Evolutionary conservation across 441 rosid genomes (phyloP).

Genomic region (Aleurites moluccanus): DNA sequence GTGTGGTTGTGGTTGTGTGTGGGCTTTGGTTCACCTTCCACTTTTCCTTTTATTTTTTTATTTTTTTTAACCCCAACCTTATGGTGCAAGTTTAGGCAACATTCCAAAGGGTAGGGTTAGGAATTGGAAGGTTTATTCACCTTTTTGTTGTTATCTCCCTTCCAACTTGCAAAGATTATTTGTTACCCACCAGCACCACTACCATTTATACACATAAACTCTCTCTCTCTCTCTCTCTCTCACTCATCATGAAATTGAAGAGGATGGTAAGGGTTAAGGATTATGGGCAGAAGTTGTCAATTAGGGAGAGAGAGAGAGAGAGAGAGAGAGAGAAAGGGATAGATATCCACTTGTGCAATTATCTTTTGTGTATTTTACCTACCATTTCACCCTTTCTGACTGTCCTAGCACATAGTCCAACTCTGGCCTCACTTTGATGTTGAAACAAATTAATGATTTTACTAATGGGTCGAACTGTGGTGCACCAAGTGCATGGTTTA

Average conservation of each 20-base stretch:
- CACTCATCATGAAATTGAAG: slow-evolving; percentile 37
- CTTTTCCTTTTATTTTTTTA: slow-evolving; percentile 13
- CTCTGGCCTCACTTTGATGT: slow-evolving; percentile 32
- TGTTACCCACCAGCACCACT: slow-evolving; percentile 40
- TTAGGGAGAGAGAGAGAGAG: neutral
- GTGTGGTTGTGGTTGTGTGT: slow-evolving; percentile 55
- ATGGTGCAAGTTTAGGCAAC: slow-evolving; percentile 51
- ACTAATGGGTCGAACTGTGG: no score
- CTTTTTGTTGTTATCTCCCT: slow-evolving; percentile 39
- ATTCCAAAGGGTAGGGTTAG: slow-evolving; percentile 15
- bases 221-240: slow-evolving; percentile 17
- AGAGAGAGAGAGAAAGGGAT: slow-evolving; percentile 3
- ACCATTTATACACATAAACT: slow-evolving; percentile 6
- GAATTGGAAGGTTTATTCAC: slow-evolving; percentile 34
- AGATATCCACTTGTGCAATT: slow-evolving; percentile 29
- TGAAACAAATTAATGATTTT: no score
- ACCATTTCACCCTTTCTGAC: slow-evolving; percentile 36
- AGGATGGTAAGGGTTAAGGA: slow-evolving; percentile 40
- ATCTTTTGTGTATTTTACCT: slow-evolving; percentile 34
- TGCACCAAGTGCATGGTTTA: no score
- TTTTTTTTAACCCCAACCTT: slow-evolving; percentile 29
- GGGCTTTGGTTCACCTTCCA: slow-evolving; percentile 75
- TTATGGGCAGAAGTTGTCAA: slow-evolving; percentile 35
- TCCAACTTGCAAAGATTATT: slow-evolving; percentile 24
- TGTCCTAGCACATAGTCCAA: slow-evolving; percentile 24